These are phyloP conservation scores for Mortierella hygrophila DNA, from an alignment of 192 early-diverging fungal genomes.

Conservation along the genomic window DNA sequence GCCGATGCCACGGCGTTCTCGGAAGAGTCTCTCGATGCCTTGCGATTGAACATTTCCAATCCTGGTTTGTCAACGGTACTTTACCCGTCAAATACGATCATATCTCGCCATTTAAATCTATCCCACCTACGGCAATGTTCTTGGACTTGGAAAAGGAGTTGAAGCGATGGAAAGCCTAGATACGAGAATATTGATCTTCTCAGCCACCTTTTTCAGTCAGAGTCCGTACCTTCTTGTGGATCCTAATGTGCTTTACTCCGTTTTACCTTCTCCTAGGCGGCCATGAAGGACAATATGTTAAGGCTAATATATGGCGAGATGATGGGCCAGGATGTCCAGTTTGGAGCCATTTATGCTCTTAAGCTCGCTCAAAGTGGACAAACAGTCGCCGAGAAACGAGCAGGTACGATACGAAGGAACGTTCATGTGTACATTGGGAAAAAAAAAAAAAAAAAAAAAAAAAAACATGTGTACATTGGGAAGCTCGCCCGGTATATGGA, in stretches of 20 bases:
- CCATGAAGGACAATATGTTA: conserved; percentile 67
- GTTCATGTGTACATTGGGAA: neutral
- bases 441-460: no score
- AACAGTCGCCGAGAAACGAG: conserved; percentile 58
- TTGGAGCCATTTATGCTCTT: conserved; percentile 67
- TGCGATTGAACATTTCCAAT: conserved; percentile 37
- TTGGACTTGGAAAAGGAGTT: neutral
- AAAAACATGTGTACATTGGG: neutral
- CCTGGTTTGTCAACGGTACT: conserved; percentile 41
- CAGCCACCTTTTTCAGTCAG: neutral
- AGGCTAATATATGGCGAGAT: conserved; percentile 66
- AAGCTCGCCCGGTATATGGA: no score
- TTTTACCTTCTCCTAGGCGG: conserved; percentile 27
- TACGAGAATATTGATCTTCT: neutral
- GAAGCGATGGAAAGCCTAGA: neutral
- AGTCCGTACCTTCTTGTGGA: neutral
- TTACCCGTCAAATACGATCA: no score
- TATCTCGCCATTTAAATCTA: neutral
- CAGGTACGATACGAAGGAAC: conserved; percentile 32
- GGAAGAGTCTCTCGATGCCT: conserved; percentile 33
- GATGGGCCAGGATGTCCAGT: conserved; percentile 69
- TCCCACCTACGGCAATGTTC: no score
- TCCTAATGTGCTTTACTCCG: neutral
- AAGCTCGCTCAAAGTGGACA: conserved; percentile 69
- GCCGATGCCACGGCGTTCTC: conserved; percentile 45